Evolutionary conservation across 2,329 filamentous ascomycete genomes (phyloP).

Genomic region (Aspergillus eucalypticola): DNA sequence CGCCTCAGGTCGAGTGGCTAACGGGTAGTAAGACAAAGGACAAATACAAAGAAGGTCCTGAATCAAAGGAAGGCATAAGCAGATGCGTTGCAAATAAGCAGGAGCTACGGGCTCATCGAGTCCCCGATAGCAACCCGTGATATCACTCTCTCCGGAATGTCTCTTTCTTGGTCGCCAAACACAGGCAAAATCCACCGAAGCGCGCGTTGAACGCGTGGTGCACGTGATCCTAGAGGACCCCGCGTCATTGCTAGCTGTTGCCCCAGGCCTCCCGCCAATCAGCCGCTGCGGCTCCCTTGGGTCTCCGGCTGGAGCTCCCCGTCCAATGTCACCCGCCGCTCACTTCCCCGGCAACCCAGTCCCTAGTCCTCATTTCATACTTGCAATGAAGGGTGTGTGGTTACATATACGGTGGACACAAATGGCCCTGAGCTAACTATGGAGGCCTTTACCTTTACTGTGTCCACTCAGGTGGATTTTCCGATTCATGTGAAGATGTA

Average conservation of each 20-base stretch:
- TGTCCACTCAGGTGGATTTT: constrained; percentile 78
- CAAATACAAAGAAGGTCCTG: background rate
- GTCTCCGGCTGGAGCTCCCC: constrained; percentile 12
- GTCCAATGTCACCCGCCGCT: background rate
- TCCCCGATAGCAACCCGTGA: background rate
- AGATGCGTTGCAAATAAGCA: background rate
- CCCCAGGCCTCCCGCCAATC: constrained; percentile 14
- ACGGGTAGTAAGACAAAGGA: background rate
- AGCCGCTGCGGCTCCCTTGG: background rate
- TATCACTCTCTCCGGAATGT: background rate
- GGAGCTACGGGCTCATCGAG: background rate
- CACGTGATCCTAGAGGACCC: constrained; percentile 17
- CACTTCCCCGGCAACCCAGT: background rate
- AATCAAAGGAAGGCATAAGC: background rate
- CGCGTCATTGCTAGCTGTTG: constrained; percentile 14
- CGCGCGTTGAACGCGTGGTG: constrained; percentile 1
- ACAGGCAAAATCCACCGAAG: background rate
- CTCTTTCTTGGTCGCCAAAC: background rate
- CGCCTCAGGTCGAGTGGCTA: background rate
- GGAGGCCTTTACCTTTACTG: constrained; percentile 96
- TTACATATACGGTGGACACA: background rate
- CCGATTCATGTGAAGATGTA: constrained; percentile 67
- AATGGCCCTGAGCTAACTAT: constrained; percentile 51
- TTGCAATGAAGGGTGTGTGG: constrained; percentile 15
- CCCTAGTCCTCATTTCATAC: background rate